phyloP scores from a whole-genome alignment of 169 alveolate genomes.

The Perkinsus olseni region DNA sequence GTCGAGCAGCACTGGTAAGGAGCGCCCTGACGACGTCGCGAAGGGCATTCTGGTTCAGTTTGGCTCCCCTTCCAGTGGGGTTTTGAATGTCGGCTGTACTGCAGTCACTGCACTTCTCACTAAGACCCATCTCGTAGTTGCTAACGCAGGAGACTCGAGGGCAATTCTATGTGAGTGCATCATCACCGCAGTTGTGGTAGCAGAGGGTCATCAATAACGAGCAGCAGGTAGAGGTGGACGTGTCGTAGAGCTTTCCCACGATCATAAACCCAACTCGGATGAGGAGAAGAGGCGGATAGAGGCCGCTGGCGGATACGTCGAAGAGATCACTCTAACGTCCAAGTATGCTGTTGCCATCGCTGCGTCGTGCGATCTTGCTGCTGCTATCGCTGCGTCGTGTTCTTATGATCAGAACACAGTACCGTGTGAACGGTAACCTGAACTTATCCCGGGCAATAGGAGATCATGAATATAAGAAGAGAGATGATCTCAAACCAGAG shows the following conservation, averaged over 20 bases:
- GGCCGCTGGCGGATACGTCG: slow-evolving; percentile 74
- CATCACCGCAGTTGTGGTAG: background rate
- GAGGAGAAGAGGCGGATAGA: slow-evolving; percentile 66
- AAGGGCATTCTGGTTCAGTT: slow-evolving; percentile 20
- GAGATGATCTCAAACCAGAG: slow-evolving; percentile 42
- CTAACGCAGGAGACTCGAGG: slow-evolving; percentile 88
- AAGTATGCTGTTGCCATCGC: too few species aligned
- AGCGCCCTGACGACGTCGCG: slow-evolving; percentile 8
- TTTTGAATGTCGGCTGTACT: slow-evolving; percentile 22
- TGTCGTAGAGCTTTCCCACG: slow-evolving; percentile 62
- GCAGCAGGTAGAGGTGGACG: slow-evolving; percentile 42
- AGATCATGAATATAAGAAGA: slow-evolving; percentile 73
- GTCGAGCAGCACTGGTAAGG: slow-evolving; percentile 14
- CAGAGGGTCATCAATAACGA: too few species aligned
- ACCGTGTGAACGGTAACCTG: slow-evolving; percentile 73
- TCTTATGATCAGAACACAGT: slow-evolving; percentile 11
- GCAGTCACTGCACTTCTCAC: slow-evolving; percentile 21
- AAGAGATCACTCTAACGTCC: slow-evolving; percentile 23
- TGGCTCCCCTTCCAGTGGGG: slow-evolving; percentile 31
- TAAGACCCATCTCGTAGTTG: slow-evolving; percentile 41
- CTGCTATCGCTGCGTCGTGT: too few species aligned
- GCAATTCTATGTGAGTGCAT: slow-evolving; percentile 46
- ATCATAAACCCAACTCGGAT: slow-evolving; percentile 82
- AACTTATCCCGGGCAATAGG: slow-evolving; percentile 80
- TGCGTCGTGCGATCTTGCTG: too few species aligned